Percentiles rank a stretch among this genome's conserved stretches.
Conservation (phyloP, 1,284 basidiomycete species). For the Peniophora sp. region DNA sequence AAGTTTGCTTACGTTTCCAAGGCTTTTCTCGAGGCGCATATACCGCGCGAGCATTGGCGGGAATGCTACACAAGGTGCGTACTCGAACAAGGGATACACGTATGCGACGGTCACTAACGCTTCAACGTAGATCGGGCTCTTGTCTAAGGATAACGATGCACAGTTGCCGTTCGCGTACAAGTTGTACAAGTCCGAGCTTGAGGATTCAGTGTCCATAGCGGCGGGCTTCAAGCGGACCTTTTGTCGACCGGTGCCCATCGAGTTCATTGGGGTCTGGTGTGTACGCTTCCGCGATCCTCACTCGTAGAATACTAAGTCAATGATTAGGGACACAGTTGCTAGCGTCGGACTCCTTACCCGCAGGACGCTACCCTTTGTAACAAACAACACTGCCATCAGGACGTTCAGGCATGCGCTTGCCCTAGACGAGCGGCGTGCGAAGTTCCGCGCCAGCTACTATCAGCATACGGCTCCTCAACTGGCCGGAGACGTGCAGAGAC, state of each 20-base stretch:
- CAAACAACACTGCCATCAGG: slow-evolving; percentile 28
- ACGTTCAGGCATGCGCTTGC: slow-evolving; percentile 36
- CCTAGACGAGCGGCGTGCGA: slow-evolving; percentile 30
- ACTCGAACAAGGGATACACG: no score
- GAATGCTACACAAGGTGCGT: slow-evolving; percentile 28
- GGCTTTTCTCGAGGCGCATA: slow-evolving; percentile 38
- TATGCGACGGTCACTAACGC: not conserved
- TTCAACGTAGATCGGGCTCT: slow-evolving; percentile 34
- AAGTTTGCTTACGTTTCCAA: slow-evolving; percentile 5
- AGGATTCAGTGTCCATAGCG: slow-evolving; percentile 29
- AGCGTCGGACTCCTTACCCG: slow-evolving; percentile 29
- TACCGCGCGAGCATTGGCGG: slow-evolving; percentile 40
- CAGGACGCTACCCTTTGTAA: slow-evolving; percentile 32
- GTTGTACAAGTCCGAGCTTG: slow-evolving; percentile 40
- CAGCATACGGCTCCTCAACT: not conserved
- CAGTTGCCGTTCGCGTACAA: slow-evolving; percentile 53
- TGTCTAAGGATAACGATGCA: slow-evolving; percentile 41
- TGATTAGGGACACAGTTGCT: slow-evolving; percentile 28
- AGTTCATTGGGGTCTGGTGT: slow-evolving; percentile 36
- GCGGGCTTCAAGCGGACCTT: slow-evolving; percentile 46
- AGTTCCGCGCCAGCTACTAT: slow-evolving; percentile 28
- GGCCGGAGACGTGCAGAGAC: slow-evolving; percentile 11
- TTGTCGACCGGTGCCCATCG: slow-evolving; percentile 38
- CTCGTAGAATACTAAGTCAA: not conserved
- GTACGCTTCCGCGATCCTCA: not conserved